Percentiles rank a stretch among this genome's conserved stretches.
phyloP scores from a whole-genome alignment of 768 basidiomycete genomes.

The Ramaria rubella region DNA sequence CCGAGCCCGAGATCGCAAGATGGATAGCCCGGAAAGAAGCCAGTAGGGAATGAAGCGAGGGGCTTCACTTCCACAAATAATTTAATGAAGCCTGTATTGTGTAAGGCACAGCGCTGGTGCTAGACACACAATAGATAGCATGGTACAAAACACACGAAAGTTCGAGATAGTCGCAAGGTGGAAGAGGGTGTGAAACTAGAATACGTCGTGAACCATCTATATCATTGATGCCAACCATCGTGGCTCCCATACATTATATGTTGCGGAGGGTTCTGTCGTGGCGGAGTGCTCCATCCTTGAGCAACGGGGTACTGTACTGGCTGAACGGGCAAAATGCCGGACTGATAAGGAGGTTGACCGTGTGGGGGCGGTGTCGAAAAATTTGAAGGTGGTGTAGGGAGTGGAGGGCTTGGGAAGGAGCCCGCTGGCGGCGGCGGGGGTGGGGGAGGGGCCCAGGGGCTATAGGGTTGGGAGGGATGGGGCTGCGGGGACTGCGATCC shows the following conservation, averaged over 20 bases:
- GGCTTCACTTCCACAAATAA: not conserved
- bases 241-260: not conserved
- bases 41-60: not conserved
- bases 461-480: conserved; percentile 24
- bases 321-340: not conserved
- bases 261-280: not conserved
- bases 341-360: not conserved
- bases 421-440: conserved; percentile 17
- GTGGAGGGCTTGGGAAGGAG: not conserved
- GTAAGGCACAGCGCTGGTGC: too few species aligned
- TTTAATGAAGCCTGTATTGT: too few species aligned
- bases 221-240: not conserved
- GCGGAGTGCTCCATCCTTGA: not conserved
- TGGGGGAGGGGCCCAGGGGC: conserved; percentile 27
- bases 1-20: conserved; percentile 76
- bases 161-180: not conserved
- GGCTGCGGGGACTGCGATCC: conserved; percentile 26
- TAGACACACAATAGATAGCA: not conserved
- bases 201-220: not conserved
- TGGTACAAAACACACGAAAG: not conserved
- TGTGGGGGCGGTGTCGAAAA: not conserved
- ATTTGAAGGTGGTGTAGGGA: not conserved
- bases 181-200: not conserved
- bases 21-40: conserved; percentile 47
- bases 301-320: not conserved